These are phyloP conservation scores for Coemansia sp. DNA, from an alignment of 192 early-diverging fungal genomes.

Conservation along the genomic window DNA sequence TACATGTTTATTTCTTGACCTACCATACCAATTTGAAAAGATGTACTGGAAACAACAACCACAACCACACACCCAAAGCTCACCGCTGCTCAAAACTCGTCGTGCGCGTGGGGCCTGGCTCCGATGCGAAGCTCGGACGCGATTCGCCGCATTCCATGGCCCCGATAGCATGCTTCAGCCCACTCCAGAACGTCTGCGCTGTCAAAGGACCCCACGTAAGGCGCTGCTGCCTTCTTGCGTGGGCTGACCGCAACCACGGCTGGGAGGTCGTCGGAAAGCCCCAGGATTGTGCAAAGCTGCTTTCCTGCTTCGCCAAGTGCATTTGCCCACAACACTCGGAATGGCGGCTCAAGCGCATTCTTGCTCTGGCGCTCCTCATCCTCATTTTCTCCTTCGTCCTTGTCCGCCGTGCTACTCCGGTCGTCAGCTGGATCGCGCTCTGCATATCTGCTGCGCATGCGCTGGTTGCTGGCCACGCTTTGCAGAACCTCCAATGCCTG, in stretches of 20 bases:
- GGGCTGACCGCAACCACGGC: slow-evolving; percentile 59
- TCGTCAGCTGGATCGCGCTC: not conserved
- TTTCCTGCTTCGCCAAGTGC: slow-evolving; percentile 51
- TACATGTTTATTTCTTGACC: too few relatives aligned
- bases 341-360: slow-evolving; percentile 16
- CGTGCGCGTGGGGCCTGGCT: slow-evolving; percentile 18
- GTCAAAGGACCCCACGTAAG: slow-evolving; percentile 64
- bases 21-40: not conserved
- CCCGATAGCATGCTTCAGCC: slow-evolving; percentile 50
- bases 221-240: slow-evolving; percentile 59
- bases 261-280: slow-evolving; percentile 63
- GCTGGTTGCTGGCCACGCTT: slow-evolving; percentile 18
- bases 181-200: slow-evolving; percentile 59
- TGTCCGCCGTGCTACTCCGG: slow-evolving; percentile 33
- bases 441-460: slow-evolving; percentile 32
- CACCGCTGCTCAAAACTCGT: slow-evolving; percentile 27
- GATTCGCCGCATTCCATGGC: slow-evolving; percentile 48
- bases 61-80: too few relatives aligned
- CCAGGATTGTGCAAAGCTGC: slow-evolving; percentile 55
- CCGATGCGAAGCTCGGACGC: slow-evolving; percentile 49
- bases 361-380: slow-evolving; percentile 18
- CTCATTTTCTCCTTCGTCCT: slow-evolving; percentile 32
- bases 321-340: slow-evolving; percentile 67
- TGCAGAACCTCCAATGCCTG: slow-evolving; percentile 23
- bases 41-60: not conserved